Conservation (phyloP, 495 filamentous ascomycete genomes). For the Aspergillus ellipticus region DNA sequence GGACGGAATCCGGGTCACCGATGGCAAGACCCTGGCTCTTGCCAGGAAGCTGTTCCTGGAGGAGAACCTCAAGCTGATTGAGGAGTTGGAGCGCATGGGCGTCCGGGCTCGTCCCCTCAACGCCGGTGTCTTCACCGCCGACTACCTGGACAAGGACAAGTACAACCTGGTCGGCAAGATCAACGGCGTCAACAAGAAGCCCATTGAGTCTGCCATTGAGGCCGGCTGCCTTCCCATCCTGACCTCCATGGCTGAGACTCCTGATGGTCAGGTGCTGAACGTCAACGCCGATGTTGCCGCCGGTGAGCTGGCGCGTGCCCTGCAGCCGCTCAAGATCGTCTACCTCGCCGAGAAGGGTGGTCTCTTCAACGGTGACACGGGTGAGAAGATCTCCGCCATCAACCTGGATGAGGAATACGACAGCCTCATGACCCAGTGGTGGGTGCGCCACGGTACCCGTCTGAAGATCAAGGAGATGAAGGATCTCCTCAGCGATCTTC, state of each 20-base stretch:
- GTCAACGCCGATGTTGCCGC: conserved; percentile 98
- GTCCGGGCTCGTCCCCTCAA: conserved; percentile 90
- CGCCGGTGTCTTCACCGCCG: conserved; percentile 88
- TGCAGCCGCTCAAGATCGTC: conserved; percentile 96
- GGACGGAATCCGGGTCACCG: conserved; percentile 93
- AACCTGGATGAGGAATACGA: conserved; percentile 98
- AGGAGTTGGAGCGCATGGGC: conserved; percentile 86
- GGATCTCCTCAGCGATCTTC: conserved; percentile 80
- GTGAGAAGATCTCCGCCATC: conserved; percentile 94
- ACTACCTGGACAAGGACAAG: conserved; percentile 91
- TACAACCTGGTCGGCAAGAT: conserved; percentile 96
- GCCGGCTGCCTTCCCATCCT: conserved; percentile 91
- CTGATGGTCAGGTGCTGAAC: conserved; percentile 91
- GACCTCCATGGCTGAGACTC: conserved; percentile 94
- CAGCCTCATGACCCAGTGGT: conserved; percentile 88
- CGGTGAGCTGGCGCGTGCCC: conserved; percentile 80
- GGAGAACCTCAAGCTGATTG: conserved; percentile 93
- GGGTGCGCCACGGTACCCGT: conserved; percentile 93
- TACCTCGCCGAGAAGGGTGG: conserved; percentile 98
- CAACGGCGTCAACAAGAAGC: conserved; percentile 83
- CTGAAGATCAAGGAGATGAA: conserved; percentile 99
- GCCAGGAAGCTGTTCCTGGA: conserved; percentile 89
- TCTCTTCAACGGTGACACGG: conserved; percentile 86
- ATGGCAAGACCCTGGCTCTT: conserved; percentile 89
- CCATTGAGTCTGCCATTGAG: conserved; percentile 88